A percentile compares a stretch with the other conserved stretches of the same genome.
Conservation (phyloP, 768 basidiomycete genomes). For the Daedaleopsis sinensis region DNA sequence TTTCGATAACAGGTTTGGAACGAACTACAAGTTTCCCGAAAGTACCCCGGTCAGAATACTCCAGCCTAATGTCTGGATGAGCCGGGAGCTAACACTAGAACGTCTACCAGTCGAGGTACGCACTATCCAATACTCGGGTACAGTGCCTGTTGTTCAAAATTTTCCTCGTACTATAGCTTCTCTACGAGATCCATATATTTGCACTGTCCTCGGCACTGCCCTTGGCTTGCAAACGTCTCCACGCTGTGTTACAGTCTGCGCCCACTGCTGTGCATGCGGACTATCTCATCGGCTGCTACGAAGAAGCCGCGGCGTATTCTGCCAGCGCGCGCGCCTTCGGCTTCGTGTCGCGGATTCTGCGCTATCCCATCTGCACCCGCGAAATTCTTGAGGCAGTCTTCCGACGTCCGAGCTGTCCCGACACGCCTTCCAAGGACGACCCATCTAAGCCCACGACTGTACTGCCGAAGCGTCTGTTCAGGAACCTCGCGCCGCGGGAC, state of each 20-base stretch:
- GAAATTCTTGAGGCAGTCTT: conserved; percentile 52
- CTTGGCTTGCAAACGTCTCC: conserved; percentile 52
- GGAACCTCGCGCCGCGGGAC: conserved; percentile 40
- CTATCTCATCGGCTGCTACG: conserved; percentile 54
- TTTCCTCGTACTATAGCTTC: conserved; percentile 52
- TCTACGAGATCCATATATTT: conserved; percentile 76
- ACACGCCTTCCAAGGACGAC: not conserved
- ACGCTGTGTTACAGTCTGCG: conserved; percentile 55
- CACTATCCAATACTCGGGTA: no score
- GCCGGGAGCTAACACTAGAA: conserved; percentile 20
- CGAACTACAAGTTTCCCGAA: no score
- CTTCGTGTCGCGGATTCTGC: conserved; percentile 53
- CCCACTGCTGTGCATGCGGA: conserved; percentile 63
- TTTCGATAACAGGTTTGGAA: no score
- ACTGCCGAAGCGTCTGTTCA: conserved; percentile 72
- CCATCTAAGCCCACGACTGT: conserved; percentile 35
- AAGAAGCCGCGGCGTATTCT: conserved; percentile 16
- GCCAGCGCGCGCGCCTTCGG: conserved; percentile 1
- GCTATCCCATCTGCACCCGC: conserved; percentile 50
- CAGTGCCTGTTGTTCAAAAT: not conserved
- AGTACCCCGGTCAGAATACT: no score
- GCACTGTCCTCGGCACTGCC: conserved; percentile 71
- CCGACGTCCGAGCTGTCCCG: conserved; percentile 23
- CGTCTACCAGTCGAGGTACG: conserved; percentile 41
- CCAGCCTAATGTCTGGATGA: not conserved